Base-by-base conservation (phyloP, 805 yeast species). In the Kazachstania kunashirensis region DNA sequence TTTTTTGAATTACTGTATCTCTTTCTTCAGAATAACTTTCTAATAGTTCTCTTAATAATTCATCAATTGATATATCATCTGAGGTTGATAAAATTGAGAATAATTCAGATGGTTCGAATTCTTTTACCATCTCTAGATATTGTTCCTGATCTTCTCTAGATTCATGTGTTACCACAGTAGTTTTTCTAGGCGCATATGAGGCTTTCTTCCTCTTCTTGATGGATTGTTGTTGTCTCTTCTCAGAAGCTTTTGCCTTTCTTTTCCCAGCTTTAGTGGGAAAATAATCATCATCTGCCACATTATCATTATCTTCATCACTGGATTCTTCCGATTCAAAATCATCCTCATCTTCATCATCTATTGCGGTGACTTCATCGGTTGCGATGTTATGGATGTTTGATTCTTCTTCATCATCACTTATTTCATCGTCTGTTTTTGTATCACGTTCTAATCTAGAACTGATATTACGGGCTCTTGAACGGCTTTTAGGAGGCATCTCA, bases 11-110 rank as follows among this genome's bases (percentile, higher is more conserved):
- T 2, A 86, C 77, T 11, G 52, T 53, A 38, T 65, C 63, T 33
- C 65, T 57, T 39, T 65, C 62, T 9, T 53, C 59, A 30, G 56
- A 61, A 45, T 73, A 79, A 15, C 61, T 62, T 11, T 74, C 77
- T 10, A 79, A 47, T 81, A 83, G 79, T 18, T 64, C 68, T n/a
- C 67, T 55, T 1, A 77, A 75, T 2, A 74, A 40, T 29, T 75
- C 79, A 2, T 60, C 61, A 11, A 74, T 53, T 0, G 83, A 69
- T 1, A 67, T 50, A 15, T 68, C 71, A 26, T 62, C 72, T 2
- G 73, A 50, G 30, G 66, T 69, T 31, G 68, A 59, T 31, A 79
- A 54, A 0, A 77, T 74, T 39, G 70, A 69, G 40, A 74, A 74
- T 11, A 74, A 36, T 31, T 62, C 62, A 33, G 71, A 68, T 23